Percentiles rank a stretch among this genome's conserved stretches.
Conservation (phyloP, 768 basidiomycete species). For the Xanthoconium purpureum region DNA sequence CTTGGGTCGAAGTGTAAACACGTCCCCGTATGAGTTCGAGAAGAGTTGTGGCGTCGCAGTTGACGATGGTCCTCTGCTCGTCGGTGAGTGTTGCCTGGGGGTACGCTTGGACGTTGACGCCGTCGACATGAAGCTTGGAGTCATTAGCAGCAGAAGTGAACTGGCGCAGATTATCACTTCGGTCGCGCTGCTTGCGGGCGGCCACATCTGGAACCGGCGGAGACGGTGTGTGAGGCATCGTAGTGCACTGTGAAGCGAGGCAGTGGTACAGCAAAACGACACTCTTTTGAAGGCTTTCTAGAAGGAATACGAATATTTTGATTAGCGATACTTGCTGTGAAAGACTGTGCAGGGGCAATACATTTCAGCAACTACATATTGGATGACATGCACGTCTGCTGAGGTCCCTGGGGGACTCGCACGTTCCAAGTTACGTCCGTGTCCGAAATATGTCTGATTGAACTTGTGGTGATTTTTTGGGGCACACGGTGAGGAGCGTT, state of each 20-base stretch:
- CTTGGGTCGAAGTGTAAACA: conserved; percentile 24
- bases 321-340: conserved; percentile 12
- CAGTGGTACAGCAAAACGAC: not conserved
- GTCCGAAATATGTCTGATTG: too few species aligned
- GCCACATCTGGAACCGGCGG: conserved; percentile 9
- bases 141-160: conserved; percentile 1
- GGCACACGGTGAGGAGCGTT: too few species aligned
- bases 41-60: conserved; percentile 30
- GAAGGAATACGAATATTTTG: not conserved
- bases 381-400: too few species aligned
- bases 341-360: conserved; percentile 6
- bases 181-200: conserved; percentile 25
- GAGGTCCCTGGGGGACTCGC: too few species aligned
- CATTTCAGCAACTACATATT: not conserved
- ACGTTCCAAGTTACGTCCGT: too few species aligned
- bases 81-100: conserved; percentile 27
- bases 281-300: conserved; percentile 3
- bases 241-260: not conserved
- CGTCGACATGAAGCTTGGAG: not conserved
- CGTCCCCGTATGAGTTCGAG: conserved; percentile 20
- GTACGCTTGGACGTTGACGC: conserved; percentile 24
- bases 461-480: too few species aligned
- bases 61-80: conserved; percentile 27
- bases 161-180: conserved; percentile 16
- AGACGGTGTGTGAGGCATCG: conserved; percentile 8